Base-by-base conservation (phyloP, 2,329 filamentous ascomycete genomes). In the Botrytis tulipae region DNA sequence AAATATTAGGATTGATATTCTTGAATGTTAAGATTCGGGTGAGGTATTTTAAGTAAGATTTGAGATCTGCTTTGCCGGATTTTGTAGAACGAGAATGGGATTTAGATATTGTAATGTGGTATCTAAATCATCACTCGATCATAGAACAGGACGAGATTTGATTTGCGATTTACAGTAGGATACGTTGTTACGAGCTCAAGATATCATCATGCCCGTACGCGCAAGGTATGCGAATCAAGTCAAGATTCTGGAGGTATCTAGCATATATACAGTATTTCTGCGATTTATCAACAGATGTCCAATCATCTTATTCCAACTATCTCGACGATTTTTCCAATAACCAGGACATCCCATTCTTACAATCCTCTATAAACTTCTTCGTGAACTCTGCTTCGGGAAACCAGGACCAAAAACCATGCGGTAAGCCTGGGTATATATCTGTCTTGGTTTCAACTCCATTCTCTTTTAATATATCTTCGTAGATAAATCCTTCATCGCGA, bases 401-500 rank as follows among this genome's bases (percentile, higher is more conserved):
- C 57, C 75, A 76, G 7, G 76, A 72, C 80, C 79, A 81, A 71
- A 80, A 80, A 0, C 74, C 75, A 76, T 82, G 81, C 2, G 81
- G 80, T 40, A 81, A 63, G 18, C 81, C 81, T 14, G 78, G 78
- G 70, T 81, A 82, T 4, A 82, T 32, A 75, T 80, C 75, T 20
- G 80, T 59, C 35, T 76, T 76, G 2, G 81, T 82, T 67, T 78
- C 76, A 22, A 81, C 73, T 8, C 79, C 80, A 72, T 71, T 70
- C 46, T 85, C 82, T 71, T 85, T 84, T 73, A 89, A 76, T 3
- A 85, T 77, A 57, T 82, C 79, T 75, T 87, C 86, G 75, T 88
- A 89, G 0, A 88, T 84, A 63, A 89, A 74, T 0, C 81, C 85
- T 71, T 88, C 87, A 73, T 89, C 87, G 6, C 87, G 80, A 4